Evolutionary conservation across 2,329 filamentous ascomycete genomes (phyloP).

Genomic region (Fusarium stilboides): DNA sequence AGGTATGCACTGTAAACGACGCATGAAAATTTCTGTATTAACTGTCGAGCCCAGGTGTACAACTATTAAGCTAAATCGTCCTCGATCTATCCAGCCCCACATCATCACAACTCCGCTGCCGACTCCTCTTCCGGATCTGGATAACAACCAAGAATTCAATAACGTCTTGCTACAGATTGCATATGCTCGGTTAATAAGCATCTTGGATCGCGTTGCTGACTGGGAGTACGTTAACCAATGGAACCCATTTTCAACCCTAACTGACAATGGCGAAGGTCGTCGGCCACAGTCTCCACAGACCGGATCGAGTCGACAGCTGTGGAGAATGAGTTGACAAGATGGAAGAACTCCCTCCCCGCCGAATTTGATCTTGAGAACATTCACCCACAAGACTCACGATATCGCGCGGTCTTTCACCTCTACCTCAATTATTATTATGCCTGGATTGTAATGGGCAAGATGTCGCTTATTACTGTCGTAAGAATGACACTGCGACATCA

Average conservation of each 20-base stretch:
- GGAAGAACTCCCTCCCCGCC: neutral
- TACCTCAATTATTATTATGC: conserved; percentile 9
- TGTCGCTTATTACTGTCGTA: conserved; percentile 1
- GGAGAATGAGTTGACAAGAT: neutral
- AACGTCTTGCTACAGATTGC: conserved; percentile 3
- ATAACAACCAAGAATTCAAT: neutral
- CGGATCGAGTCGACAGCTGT: neutral
- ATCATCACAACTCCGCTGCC: neutral
- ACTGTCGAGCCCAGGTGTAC: neutral
- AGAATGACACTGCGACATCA: conserved; percentile 1
- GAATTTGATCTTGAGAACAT: neutral
- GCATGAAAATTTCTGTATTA: accelerated
- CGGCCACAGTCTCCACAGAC: neutral
- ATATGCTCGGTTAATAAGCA: neutral
- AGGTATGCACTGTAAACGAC: accelerated
- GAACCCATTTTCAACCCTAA: accelerated
- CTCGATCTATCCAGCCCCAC: neutral
- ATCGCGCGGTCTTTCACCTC: conserved; percentile 4
- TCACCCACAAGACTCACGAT: neutral
- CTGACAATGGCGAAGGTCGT: neutral
- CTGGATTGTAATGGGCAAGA: neutral
- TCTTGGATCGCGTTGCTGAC: neutral
- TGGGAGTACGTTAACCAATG: neutral
- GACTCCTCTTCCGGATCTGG: neutral
- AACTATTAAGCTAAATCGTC: neutral